A percentile compares a stretch with the other conserved stretches of the same genome.
phyloP scores from a whole-genome alignment of 352 stramenopile species.

The Phytophthora constricta region DNA sequence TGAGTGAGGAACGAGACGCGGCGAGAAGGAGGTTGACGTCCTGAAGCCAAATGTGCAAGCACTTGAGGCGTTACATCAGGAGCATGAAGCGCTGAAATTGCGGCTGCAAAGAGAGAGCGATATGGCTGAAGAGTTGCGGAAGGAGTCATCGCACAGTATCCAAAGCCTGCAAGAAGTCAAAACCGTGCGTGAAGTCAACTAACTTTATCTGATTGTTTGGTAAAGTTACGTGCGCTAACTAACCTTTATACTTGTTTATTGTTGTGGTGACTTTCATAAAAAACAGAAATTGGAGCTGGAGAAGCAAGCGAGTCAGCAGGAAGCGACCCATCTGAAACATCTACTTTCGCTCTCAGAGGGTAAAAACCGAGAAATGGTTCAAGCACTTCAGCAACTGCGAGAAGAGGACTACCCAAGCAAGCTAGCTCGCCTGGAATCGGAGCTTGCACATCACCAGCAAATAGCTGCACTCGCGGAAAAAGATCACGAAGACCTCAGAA shows the following conservation, averaged over 20 bases:
- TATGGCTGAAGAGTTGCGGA: slow-evolving; percentile 18
- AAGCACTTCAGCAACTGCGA: slow-evolving; percentile 50
- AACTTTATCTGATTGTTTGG: too few relatives aligned
- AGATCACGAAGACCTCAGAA: slow-evolving; percentile 63
- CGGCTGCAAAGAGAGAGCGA: slow-evolving; percentile 37
- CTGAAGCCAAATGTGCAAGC: slow-evolving; percentile 35
- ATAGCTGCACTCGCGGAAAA: slow-evolving; percentile 39
- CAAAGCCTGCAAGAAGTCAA: slow-evolving; percentile 49
- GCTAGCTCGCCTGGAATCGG: slow-evolving; percentile 55
- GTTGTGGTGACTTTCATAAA: slow-evolving; percentile 2
- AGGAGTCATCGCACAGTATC: slow-evolving; percentile 27
- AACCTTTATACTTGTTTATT: background rate
- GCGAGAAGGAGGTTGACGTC: slow-evolving; percentile 45
- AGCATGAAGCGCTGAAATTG: slow-evolving; percentile 49
- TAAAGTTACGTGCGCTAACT: too few relatives aligned
- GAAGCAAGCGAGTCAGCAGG: slow-evolving; percentile 57
- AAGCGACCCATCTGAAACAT: slow-evolving; percentile 61
- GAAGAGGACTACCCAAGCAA: slow-evolving; percentile 57
- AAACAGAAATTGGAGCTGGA: slow-evolving; percentile 58
- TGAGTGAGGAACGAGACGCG: slow-evolving; percentile 45
- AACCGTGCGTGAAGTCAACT: slow-evolving; percentile 24
- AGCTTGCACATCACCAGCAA: slow-evolving; percentile 51
- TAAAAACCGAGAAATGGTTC: slow-evolving; percentile 51
- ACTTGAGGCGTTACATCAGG: slow-evolving; percentile 46
- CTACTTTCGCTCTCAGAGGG: slow-evolving; percentile 54